These are phyloP conservation scores for Fagopyrum homotropicum DNA, from an alignment of 148 eudicot genomes.

Conservation along the genomic window DNA sequence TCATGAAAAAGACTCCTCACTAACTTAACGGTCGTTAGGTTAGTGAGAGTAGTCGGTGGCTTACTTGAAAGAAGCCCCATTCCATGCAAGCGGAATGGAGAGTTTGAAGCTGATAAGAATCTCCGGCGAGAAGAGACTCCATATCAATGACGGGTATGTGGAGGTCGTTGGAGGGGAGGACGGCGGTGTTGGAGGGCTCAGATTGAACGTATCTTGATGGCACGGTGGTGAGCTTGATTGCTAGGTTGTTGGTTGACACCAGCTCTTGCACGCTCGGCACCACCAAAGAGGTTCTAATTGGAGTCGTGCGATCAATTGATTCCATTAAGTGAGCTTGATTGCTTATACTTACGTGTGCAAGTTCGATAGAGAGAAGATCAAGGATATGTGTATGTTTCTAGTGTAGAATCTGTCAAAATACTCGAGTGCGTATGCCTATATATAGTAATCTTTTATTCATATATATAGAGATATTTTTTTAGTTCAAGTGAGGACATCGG, in stretches of 20 bases:
- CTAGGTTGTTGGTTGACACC: not conserved
- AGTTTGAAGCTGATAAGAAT: conserved; percentile 13
- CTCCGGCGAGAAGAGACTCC: conserved; percentile 19
- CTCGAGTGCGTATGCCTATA: no score
- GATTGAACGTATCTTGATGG: conserved; percentile 13
- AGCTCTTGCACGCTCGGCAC: conserved; percentile 30
- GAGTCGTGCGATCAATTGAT: no score
- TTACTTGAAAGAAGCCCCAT: conserved; percentile 35
- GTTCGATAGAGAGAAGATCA: no score
- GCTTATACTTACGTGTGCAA: no score
- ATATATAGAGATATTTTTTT: no score
- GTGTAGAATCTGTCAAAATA: no score
- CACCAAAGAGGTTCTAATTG: not conserved
- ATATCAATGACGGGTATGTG: conserved; percentile 24
- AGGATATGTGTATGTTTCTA: no score
- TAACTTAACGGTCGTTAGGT: no score
- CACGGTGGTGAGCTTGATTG: not conserved
- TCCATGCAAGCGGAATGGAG: conserved; percentile 25
- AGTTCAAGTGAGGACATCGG: no score
- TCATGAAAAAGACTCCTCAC: no score
- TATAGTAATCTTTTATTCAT: no score
- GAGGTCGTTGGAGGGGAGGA: not conserved
- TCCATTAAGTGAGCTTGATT: no score
- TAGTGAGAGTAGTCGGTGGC: not conserved
- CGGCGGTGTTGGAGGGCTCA: conserved; percentile 2